These are phyloP conservation scores for Magnaporthiopsis rhizophila DNA, from an alignment of 2,329 filamentous ascomycete species.

Conservation along the genomic window DNA sequence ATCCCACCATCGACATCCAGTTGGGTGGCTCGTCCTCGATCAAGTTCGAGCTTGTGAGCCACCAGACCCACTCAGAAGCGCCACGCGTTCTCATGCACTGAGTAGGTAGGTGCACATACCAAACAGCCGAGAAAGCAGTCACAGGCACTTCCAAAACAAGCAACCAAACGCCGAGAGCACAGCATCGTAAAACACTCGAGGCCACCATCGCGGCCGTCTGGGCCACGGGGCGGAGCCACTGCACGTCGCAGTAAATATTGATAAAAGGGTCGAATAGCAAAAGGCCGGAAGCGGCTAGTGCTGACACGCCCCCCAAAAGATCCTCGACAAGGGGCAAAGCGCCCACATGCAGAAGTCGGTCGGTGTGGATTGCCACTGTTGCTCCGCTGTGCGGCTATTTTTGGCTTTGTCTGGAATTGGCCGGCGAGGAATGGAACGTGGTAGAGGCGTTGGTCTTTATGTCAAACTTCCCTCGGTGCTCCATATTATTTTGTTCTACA, in stretches of 20 bases:
- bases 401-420: neutral
- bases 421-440: neutral
- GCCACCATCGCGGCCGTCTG: too few species aligned
- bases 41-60: too few species aligned
- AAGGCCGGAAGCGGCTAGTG: neutral
- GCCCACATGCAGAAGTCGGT: too few species aligned
- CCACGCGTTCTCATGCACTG: too few species aligned
- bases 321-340: neutral
- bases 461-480: neutral
- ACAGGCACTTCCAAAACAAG: too few species aligned
- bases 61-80: too few species aligned
- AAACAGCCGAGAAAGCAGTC: neutral
- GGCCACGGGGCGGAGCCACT: neutral
- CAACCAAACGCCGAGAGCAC: too few species aligned
- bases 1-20: neutral
- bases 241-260: neutral
- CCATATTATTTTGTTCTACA: neutral
- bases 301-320: neutral
- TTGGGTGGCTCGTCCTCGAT: too few species aligned
- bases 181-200: neutral
- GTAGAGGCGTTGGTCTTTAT: neutral
- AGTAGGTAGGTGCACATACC: too few species aligned
- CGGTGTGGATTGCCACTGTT: too few species aligned
- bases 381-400: neutral
- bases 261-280: neutral